Evolutionary conservation across 2,329 filamentous ascomycete genomes (phyloP), one percentile per base, ranked within the genome.

Genomic region (Grosmannia penicillata): DNA sequence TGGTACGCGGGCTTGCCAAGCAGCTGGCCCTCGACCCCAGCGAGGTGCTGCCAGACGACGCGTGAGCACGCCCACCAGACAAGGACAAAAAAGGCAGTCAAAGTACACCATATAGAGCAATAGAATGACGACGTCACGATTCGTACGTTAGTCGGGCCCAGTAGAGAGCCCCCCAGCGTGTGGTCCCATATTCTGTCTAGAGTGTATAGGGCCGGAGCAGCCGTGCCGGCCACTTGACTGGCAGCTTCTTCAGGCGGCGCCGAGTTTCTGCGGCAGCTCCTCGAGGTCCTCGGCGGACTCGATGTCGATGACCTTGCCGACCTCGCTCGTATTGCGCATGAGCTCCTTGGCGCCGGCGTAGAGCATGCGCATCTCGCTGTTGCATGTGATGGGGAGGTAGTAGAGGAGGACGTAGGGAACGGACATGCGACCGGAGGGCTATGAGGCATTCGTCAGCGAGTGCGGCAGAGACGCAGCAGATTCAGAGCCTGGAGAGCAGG

Each of bases 281-380:
- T 82, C 76, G 49, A 96, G 55, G 39, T 95, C 89, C 39, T 93
- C 85, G 4, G 72, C 70, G 17, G 72, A 77, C 49, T 82, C 75
- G 35, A 96, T 75, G 58, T 96, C 89, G 45, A 98, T 73, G 21
- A 96, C 79, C 48, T 74, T 75, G 38, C 81, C 79, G n/a, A 86
- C 87, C 62, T 95, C 86, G 42, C 83, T 83, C 39, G 84, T 93
- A 54, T 84, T 93, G 47, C 87, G 76, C 80, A 96, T 86, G 57
- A 96, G 61, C 63, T 98, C 91, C 61, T 95, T 94, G 31, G 91
- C 91, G 28, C 87, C 82, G 23, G 91, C 91, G 57, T 96, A 98
- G 55, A 91, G 65, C 91, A 96, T 96, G 49, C 84, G 76, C 53
- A 82, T 66, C 53, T 87, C 82, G 48, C 71, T 75, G 56, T 93